Conservation (phyloP, 2,329 filamentous ascomycete species). For the Alternaria ethzedia region DNA sequence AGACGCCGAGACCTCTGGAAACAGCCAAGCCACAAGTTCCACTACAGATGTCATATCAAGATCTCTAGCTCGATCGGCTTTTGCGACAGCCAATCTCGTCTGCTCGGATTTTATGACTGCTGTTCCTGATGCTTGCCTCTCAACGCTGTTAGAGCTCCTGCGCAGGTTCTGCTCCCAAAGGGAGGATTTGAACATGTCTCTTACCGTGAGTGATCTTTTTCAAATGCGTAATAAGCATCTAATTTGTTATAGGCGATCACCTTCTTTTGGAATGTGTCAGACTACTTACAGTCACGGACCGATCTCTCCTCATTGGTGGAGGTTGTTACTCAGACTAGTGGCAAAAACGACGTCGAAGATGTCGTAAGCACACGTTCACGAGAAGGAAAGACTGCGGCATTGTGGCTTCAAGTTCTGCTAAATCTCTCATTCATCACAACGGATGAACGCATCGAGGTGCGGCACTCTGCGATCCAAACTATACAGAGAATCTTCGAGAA, state of each 20-base stretch:
- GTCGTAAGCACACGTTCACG: constrained; percentile 66
- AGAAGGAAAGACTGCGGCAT: constrained; percentile 69
- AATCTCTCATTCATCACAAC: constrained; percentile 74
- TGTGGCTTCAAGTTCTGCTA: constrained; percentile 80
- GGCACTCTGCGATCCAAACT: constrained; percentile 90
- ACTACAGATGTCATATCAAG: constrained; percentile 61
- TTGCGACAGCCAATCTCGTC: constrained; percentile 87
- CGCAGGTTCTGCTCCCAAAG: constrained; percentile 88
- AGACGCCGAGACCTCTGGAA: not conserved
- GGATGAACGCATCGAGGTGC: constrained; percentile 74
- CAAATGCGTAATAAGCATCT: not conserved
- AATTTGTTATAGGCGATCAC: constrained; percentile 72
- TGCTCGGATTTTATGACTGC: constrained; percentile 91
- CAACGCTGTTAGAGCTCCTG: constrained; percentile 85
- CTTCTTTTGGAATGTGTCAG: constrained; percentile 94
- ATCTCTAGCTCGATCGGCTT: constrained; percentile 82
- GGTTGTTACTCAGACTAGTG: constrained; percentile 19
- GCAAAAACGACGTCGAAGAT: constrained; percentile 60
- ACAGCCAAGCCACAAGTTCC: not conserved
- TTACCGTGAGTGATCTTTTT: constrained; percentile 69
- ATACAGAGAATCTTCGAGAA: constrained; percentile 90
- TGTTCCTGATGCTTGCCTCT: constrained; percentile 70
- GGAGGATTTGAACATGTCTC: constrained; percentile 91
- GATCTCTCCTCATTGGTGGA: constrained; percentile 46
- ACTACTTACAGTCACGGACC: constrained; percentile 70